Base-by-base conservation (phyloP, 495 filamentous ascomycete genomes). In the Aspergillus bertholletiae region DNA sequence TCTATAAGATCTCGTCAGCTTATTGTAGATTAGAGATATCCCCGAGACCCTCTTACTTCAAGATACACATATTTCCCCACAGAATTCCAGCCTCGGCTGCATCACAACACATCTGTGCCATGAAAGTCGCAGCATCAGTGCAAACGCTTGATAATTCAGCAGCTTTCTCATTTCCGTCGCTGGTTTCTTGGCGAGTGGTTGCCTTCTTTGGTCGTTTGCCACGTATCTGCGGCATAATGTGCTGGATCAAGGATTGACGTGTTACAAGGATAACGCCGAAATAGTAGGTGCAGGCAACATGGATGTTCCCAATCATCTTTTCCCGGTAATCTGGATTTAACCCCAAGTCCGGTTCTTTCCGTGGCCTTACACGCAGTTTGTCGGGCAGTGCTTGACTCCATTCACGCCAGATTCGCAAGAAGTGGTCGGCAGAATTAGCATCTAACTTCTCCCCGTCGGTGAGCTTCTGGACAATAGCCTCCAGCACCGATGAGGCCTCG, bases 211-310 rank as follows among this genome's bases (percentile, higher is more conserved):
- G 60, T 18, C 69, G 71, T 39, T 72, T 59, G 21, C 68, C 70
- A 15, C 74, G 39, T 1, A 63, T 59, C 39, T 43, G 39, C 3
- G 39, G 39, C 18, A 43, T 43, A 22, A 43, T 43, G 39, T 43
- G 39, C 6, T 69, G 70, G 43, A 76, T 72, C 28, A 76, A 56
- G 26, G 74, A 76, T 3, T 72, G 72, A 2, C 73, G 63, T 2
- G 71, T 76, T 5, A 74, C 69, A 24, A 74, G 60, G 13, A 76
- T 74, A 0, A 76, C 67, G 0, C 71, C 73, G 51, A 74, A 76
- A 51, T 76, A 71, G 46, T 76, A 76, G 2, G 65, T 68, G 24
- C 73, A 76, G 7, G 71, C 72, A 37, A 74, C 62, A 26, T 76
- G 73, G 27, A 76, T 62, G 17, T 67, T 72, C 0, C 70, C 70